These are phyloP conservation scores for Paramecium primaurelia DNA, from an alignment of 73 alveolate species.

Conservation along the genomic window DNA sequence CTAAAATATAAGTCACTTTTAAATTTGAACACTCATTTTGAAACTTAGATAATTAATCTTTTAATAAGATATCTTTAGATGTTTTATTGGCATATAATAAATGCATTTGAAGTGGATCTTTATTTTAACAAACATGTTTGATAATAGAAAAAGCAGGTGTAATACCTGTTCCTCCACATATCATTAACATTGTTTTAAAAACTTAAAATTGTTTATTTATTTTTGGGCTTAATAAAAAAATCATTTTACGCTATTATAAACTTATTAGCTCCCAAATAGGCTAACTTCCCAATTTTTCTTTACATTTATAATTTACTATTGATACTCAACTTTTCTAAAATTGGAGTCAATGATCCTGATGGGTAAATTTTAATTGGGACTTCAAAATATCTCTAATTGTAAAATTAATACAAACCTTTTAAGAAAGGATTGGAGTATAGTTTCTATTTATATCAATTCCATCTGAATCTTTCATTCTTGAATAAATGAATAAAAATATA, in stretches of 20 bases:
- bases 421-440: background rate
- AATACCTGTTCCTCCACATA: conserved; percentile 49
- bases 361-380: conserved; percentile 25
- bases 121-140: background rate
- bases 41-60: background rate
- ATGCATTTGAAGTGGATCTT: background rate
- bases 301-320: background rate
- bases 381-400: background rate
- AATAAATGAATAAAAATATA: background rate
- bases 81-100: background rate
- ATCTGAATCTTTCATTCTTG: background rate
- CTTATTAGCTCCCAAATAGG: background rate
- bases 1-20: background rate
- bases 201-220: background rate
- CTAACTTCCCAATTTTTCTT: background rate
- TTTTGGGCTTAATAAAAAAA: background rate
- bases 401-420: background rate
- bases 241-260: background rate
- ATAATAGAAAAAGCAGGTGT: background rate
- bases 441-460: background rate
- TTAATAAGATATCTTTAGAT: background rate
- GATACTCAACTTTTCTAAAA: background rate
- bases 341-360: background rate
- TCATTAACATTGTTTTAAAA: background rate
- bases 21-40: background rate